These are phyloP conservation scores for Colletotrichum aenigma DNA, from an alignment of 2,329 filamentous ascomycete genomes.

Conservation along the genomic window DNA sequence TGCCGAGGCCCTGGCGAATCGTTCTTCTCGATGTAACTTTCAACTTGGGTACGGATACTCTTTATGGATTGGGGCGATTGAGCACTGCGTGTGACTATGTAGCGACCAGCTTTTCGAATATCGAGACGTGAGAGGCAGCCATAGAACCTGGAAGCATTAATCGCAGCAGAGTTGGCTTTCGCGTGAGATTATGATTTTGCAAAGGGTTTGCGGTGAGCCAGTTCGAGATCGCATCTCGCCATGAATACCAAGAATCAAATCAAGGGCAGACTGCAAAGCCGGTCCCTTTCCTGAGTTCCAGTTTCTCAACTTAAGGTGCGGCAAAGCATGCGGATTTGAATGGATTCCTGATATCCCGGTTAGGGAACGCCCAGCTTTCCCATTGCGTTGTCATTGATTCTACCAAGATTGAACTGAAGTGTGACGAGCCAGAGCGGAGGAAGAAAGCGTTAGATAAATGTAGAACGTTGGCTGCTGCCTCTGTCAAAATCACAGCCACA, in stretches of 20 bases:
- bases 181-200: too few species aligned
- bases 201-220: not conserved
- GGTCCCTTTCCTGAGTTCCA: not conserved
- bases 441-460: not conserved
- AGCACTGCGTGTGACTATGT: fast-evolving
- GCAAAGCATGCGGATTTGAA: not conserved
- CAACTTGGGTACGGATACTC: too few species aligned
- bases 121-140: not conserved
- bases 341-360: not conserved
- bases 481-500: not conserved
- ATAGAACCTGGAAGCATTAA: not conserved
- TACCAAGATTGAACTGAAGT: not conserved
- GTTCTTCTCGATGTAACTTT: not conserved
- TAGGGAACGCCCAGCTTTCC: not conserved
- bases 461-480: not conserved
- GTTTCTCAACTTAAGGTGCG: not conserved
- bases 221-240: not conserved
- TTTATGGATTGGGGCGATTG: not conserved
- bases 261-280: not conserved
- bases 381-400: fast-evolving
- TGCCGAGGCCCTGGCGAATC: not conserved
- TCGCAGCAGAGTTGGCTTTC: too few species aligned
- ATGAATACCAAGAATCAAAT: not conserved
- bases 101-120: not conserved
- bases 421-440: not conserved